Evolutionary conservation across 2,329 filamentous ascomycete species (phyloP).

Genomic region (Colletotrichum gigasporum): DNA sequence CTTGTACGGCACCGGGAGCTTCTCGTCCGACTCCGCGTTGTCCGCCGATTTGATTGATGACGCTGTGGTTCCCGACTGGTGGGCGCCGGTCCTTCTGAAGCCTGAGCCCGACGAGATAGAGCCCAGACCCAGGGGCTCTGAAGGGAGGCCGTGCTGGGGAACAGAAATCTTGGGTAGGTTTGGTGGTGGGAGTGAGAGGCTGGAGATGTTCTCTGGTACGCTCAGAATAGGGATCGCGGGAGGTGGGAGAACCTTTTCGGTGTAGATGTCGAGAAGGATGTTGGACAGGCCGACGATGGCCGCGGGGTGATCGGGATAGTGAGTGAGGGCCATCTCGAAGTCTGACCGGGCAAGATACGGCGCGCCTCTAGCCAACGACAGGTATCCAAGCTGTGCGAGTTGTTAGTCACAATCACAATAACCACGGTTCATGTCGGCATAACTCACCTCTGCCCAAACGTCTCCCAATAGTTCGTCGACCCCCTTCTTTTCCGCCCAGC

Average conservation of each 20-base stretch:
- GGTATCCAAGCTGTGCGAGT: constrained; percentile 67
- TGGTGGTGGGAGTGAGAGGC: constrained; percentile 7
- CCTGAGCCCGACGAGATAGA: constrained; percentile 3
- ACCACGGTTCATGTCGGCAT: too few species aligned
- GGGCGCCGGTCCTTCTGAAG: constrained; percentile 31
- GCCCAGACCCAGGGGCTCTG: constrained; percentile 58
- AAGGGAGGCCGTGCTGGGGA: constrained; percentile 45
- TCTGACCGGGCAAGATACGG: constrained; percentile 77
- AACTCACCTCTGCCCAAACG: constrained; percentile 79
- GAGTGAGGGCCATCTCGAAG: constrained; percentile 84
- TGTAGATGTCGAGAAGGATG: constrained; percentile 87
- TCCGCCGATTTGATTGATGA: constrained; percentile 30
- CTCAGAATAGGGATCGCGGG: constrained; percentile 59
- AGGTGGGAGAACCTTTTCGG: constrained; percentile 70
- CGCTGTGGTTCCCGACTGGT: constrained; percentile 15
- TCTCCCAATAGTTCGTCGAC: constrained; percentile 88
- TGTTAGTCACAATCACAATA: constrained; percentile 37
- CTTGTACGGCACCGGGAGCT: constrained; percentile 62
- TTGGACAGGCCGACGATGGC: constrained; percentile 86
- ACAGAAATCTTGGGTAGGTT: constrained; percentile 13
- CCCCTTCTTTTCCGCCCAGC: constrained; percentile 84
- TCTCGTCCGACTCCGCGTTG: constrained; percentile 43
- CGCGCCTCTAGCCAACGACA: constrained; percentile 68
- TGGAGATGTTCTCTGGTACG: constrained; percentile 40
- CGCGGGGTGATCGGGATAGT: constrained; percentile 80